These are phyloP conservation scores for Backusella circina DNA, from an alignment of 192 early-diverging fungal genomes.

Conservation along the genomic window DNA sequence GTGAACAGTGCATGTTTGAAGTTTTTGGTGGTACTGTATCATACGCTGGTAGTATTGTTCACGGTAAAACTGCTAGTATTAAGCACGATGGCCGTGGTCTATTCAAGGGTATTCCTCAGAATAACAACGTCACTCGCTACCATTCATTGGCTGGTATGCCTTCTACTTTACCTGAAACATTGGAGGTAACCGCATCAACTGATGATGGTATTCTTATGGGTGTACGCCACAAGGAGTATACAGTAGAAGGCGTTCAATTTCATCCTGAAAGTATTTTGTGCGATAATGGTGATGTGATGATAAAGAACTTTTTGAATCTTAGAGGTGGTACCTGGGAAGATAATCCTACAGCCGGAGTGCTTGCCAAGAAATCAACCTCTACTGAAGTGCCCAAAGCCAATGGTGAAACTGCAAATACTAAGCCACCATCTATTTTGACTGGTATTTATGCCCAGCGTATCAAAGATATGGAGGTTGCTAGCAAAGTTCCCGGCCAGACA, in stretches of 20 bases:
- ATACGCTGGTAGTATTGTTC: constrained; percentile 94
- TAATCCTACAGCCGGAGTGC: constrained; percentile 47
- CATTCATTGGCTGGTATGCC: constrained; percentile 93
- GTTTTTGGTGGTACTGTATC: constrained; percentile 90
- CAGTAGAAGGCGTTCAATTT: constrained; percentile 96
- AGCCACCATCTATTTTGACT: constrained; percentile 65
- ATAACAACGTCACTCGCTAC: constrained; percentile 89
- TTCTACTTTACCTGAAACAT: constrained; percentile 69
- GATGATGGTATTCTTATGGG: constrained; percentile 90
- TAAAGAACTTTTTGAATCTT: constrained; percentile 89
- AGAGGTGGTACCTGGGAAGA: constrained; percentile 84
- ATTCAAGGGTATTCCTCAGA: constrained; percentile 80
- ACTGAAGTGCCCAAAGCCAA: neutral
- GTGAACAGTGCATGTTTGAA: constrained; percentile 98
- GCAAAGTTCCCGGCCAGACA: constrained; percentile 69
- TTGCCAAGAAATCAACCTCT: constrained; percentile 21
- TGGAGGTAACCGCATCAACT: constrained; percentile 88
- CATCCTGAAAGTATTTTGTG: constrained; percentile 98
- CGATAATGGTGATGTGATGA: constrained; percentile 84
- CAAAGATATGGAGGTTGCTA: constrained; percentile 71
- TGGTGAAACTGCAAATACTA: constrained; percentile 37
- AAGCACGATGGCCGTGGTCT: constrained; percentile 89
- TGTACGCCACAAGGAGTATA: constrained; percentile 82
- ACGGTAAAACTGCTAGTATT: constrained; percentile 93
- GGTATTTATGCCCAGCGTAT: constrained; percentile 80